A percentile compares a stretch with the other conserved stretches of the same genome.
Conservation (phyloP, 345 rosid species). For the Heritiera littoralis region DNA sequence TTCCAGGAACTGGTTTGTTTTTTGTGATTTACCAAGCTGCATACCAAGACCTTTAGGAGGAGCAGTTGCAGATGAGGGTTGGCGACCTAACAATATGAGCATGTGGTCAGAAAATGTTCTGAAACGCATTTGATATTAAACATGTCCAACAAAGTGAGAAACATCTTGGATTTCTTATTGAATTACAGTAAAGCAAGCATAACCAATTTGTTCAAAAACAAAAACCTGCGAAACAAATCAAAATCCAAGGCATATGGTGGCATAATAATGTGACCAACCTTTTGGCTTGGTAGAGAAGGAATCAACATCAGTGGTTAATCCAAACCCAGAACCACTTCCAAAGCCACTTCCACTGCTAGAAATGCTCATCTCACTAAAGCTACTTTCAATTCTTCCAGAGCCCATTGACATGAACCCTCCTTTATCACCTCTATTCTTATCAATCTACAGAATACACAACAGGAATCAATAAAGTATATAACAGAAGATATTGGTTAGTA, state of each 20-base stretch:
- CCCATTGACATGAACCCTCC: constrained; percentile 97
- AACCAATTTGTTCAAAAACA: too few species aligned
- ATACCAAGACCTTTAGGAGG: constrained; percentile 96
- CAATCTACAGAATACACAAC: constrained; percentile 55
- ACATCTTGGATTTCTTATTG: background rate
- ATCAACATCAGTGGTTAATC: constrained; percentile 69
- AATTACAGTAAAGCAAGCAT: background rate
- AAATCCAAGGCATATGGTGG: background rate
- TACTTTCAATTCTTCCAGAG: constrained; percentile 81
- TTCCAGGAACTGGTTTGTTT: constrained; percentile 85
- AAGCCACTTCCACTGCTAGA: constrained; percentile 77
- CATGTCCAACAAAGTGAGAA: background rate
- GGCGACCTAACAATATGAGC: constrained; percentile 55
- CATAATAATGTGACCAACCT: constrained; percentile 50
- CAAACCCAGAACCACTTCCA: constrained; percentile 85
- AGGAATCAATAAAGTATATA: constrained; percentile 23
- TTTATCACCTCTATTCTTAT: constrained; percentile 83
- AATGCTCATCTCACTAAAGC: constrained; percentile 80
- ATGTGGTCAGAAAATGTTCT: constrained; percentile 7
- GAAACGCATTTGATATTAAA: background rate
- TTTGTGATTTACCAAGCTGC: constrained; percentile 92
- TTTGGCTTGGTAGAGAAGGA: constrained; percentile 76
- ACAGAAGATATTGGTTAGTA: constrained; percentile 6
- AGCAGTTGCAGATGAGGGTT: constrained; percentile 81
- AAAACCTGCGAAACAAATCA: background rate